Percentiles rank a stretch among this genome's conserved stretches.
These are phyloP conservation scores for Cornus kousa DNA, from an alignment of 148 eudicot species.

Conservation along the genomic window DNA sequence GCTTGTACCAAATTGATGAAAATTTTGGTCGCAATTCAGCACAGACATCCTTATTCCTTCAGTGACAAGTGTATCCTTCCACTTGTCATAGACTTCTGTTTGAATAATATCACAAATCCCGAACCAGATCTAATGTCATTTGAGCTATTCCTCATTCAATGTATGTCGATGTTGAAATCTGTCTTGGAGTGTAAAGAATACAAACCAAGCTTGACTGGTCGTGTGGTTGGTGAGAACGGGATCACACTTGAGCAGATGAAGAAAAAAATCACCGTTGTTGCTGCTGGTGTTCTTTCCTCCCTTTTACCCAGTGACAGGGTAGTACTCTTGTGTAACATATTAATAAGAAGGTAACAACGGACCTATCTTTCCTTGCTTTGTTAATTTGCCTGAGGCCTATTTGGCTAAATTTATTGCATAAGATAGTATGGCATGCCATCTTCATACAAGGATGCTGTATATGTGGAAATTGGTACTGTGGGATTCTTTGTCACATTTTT, in stretches of 20 bases:
- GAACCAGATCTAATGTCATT: slow-evolving; percentile 65
- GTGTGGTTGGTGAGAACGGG: slow-evolving; percentile 74
- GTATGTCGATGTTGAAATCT: slow-evolving; percentile 86
- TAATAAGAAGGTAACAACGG: slow-evolving; percentile 67
- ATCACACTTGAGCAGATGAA: slow-evolving; percentile 69
- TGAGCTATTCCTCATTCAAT: slow-evolving; percentile 83
- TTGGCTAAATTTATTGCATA: not conserved
- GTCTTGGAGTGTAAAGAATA: slow-evolving; percentile 94
- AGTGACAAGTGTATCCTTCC: slow-evolving; percentile 82
- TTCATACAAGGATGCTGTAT: slow-evolving; percentile 4
- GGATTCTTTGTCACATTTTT: not conserved
- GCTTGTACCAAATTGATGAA: slow-evolving; percentile 88
- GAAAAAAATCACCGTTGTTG: slow-evolving; percentile 66
- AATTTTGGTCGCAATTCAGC: slow-evolving; percentile 74
- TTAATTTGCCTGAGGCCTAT: not conserved
- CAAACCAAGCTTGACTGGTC: slow-evolving; percentile 78
- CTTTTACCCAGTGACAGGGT: slow-evolving; percentile 84
- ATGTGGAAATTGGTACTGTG: not conserved
- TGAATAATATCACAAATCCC: slow-evolving; percentile 77
- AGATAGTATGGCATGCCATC: not conserved
- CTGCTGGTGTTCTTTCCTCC: slow-evolving; percentile 63
- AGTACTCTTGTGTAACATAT: slow-evolving; percentile 75
- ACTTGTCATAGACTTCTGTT: slow-evolving; percentile 79
- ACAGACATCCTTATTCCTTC: slow-evolving; percentile 94
- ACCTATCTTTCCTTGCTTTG: not conserved